Conservation (phyloP, 2,329 filamentous ascomycete species). For the Thermothelomyces thermophilus region DNA sequence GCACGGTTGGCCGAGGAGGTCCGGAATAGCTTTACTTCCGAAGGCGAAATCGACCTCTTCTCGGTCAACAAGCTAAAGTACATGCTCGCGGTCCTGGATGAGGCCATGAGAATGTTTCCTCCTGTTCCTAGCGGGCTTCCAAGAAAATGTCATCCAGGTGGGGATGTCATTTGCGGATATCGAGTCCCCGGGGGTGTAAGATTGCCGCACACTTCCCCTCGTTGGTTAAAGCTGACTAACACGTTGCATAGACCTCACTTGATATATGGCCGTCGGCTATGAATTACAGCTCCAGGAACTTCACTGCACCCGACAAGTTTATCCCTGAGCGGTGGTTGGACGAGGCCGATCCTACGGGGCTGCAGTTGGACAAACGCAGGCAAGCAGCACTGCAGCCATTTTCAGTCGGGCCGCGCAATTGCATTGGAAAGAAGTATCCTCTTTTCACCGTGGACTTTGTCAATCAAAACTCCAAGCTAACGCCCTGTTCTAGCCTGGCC, state of each 20-base stretch:
- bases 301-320: conserved; percentile 37
- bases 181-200: conserved; percentile 31
- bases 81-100: conserved; percentile 30
- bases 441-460: neutral
- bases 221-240: neutral
- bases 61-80: conserved; percentile 25
- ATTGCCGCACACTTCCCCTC: too few species aligned
- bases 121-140: conserved; percentile 22
- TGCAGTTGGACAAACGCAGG: conserved; percentile 32
- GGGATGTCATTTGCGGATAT: conserved; percentile 28
- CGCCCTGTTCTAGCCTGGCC: conserved; percentile 33
- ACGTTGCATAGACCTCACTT: conserved; percentile 32
- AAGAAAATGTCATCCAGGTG: conserved; percentile 23
- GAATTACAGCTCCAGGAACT: conserved; percentile 36
- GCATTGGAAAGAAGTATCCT: conserved; percentile 41
- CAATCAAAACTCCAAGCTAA: too few species aligned
- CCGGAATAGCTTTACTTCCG: conserved; percentile 31
- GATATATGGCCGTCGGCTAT: conserved; percentile 38
- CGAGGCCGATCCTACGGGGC: conserved; percentile 16
- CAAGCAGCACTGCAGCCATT: conserved; percentile 38
- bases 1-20: conserved; percentile 35
- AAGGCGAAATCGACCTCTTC: conserved; percentile 27
- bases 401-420: conserved; percentile 39
- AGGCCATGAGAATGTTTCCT: conserved; percentile 28
- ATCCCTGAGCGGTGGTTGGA: conserved; percentile 41